A percentile compares a stretch with the other conserved stretches of the same genome.
These are phyloP conservation scores for Aspergillus affinis DNA, from an alignment of 495 filamentous ascomycete species.

Conservation along the genomic window DNA sequence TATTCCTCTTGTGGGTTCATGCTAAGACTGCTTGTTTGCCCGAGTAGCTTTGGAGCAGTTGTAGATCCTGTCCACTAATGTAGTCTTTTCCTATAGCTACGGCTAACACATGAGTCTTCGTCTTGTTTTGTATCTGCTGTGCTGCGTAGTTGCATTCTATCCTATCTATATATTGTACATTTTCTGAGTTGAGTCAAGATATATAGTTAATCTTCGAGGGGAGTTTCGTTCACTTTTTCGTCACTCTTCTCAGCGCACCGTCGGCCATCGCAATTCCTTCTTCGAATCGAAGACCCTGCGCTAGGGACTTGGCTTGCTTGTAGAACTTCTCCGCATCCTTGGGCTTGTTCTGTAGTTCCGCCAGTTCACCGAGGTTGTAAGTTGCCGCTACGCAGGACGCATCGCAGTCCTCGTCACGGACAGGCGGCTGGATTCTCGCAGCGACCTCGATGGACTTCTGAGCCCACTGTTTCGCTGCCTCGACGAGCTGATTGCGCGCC, in stretches of 20 bases:
- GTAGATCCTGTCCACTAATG: neutral
- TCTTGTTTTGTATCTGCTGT: neutral
- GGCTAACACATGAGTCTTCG: neutral
- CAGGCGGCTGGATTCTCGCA: conserved; percentile 50
- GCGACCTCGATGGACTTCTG: conserved; percentile 67
- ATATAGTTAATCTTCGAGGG: neutral
- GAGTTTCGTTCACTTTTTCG: conserved; percentile 21
- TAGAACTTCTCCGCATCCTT: conserved; percentile 57
- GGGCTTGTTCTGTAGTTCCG: conserved; percentile 63
- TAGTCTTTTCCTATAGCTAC: neutral
- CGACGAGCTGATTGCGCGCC: conserved; percentile 52
- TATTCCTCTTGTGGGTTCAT: too few species aligned
- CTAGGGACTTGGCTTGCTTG: conserved; percentile 61
- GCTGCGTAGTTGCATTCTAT: neutral
- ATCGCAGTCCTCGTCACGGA: conserved; percentile 81
- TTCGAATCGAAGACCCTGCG: conserved; percentile 60
- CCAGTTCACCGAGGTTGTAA: conserved; percentile 82
- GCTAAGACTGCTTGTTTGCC: neutral
- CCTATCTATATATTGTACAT: neutral
- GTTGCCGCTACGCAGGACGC: conserved; percentile 80
- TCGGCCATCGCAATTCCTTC: conserved; percentile 63
- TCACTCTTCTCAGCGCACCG: conserved; percentile 43
- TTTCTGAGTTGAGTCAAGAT: neutral
- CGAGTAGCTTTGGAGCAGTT: neutral
- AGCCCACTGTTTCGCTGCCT: conserved; percentile 70